phyloP scores from a whole-genome alignment of 306 rosid species.

The Psophocarpus tetragonolobus region DNA sequence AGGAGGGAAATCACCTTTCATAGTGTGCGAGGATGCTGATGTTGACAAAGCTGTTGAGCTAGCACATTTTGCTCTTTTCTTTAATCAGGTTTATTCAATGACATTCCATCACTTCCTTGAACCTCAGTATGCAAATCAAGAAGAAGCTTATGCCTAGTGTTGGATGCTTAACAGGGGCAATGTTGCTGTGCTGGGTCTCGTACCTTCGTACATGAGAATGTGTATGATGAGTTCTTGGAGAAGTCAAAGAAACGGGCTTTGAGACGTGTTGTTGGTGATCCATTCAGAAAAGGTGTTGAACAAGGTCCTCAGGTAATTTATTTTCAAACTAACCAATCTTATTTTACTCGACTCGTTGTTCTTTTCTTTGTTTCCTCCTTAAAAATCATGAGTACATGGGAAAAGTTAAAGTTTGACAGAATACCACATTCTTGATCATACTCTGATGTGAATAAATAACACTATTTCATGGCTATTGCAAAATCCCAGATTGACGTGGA shows the following conservation, averaged over 20 bases:
- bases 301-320: conserved; percentile 91
- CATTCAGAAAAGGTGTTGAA: conserved; percentile 86
- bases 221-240: conserved; percentile 91
- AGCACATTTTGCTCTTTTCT: conserved; percentile 92
- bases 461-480: conserved; percentile 11
- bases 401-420: not conserved
- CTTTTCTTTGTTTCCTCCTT: not conserved
- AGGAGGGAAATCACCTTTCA: conserved; percentile 97
- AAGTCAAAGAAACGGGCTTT: conserved; percentile 80
- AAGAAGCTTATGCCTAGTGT: not conserved
- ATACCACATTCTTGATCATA: conserved; percentile 15
- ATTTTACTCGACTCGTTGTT: not conserved
- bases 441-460: conserved; percentile 1
- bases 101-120: not conserved
- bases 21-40: conserved; percentile 82
- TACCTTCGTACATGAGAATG: conserved; percentile 79
- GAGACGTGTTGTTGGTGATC: conserved; percentile 88
- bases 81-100: conserved; percentile 69
- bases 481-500: conserved; percentile 64
- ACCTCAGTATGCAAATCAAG: not conserved
- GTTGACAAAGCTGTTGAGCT: conserved; percentile 78
- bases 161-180: conserved; percentile 67
- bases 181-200: conserved; percentile 98
- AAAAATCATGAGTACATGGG: not conserved
- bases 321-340: not conserved